Conservation (phyloP, 805 yeast genomes). For the Kuraishia floccosa region DNA sequence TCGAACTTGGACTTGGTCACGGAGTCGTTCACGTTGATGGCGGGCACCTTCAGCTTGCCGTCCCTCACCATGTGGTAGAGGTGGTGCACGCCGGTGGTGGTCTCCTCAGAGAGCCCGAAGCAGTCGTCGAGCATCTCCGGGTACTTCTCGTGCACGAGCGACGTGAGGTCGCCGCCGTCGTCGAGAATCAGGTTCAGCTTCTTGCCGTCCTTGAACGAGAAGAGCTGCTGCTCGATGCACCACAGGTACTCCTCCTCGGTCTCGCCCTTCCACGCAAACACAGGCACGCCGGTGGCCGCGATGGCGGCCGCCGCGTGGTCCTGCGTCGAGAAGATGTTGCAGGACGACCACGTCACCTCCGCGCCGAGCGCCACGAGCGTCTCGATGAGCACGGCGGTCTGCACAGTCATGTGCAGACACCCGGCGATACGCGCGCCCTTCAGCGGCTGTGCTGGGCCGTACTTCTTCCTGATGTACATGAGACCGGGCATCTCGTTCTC, state of each 20-base stretch:
- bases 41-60: constrained; percentile 88
- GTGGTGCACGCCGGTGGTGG: constrained; percentile 99
- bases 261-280: constrained; percentile 99
- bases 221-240: constrained; percentile 99
- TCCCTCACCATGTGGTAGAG: constrained; percentile 92
- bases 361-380: constrained; percentile 97
- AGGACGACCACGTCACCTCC: constrained; percentile 98
- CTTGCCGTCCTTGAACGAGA: constrained; percentile 92
- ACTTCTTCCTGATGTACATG: constrained; percentile 91
- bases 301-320: constrained; percentile 99
- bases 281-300: constrained; percentile 99
- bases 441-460: constrained; percentile 88
- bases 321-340: constrained; percentile 99
- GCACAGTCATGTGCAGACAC: constrained; percentile 98
- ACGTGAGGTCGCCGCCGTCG: constrained; percentile 98
- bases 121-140: constrained; percentile 95
- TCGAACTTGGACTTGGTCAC: constrained; percentile 99
- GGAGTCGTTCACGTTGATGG: constrained; percentile 97
- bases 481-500: constrained; percentile 99
- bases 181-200: constrained; percentile 95
- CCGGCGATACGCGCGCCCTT: constrained; percentile 99
- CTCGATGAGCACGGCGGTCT: constrained; percentile 97
- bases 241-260: constrained; percentile 98
- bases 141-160: constrained; percentile 93
- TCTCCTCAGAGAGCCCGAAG: constrained; percentile 96